Conservation (phyloP, 805 yeast genomes). For the Ogataea methylovora region DNA sequence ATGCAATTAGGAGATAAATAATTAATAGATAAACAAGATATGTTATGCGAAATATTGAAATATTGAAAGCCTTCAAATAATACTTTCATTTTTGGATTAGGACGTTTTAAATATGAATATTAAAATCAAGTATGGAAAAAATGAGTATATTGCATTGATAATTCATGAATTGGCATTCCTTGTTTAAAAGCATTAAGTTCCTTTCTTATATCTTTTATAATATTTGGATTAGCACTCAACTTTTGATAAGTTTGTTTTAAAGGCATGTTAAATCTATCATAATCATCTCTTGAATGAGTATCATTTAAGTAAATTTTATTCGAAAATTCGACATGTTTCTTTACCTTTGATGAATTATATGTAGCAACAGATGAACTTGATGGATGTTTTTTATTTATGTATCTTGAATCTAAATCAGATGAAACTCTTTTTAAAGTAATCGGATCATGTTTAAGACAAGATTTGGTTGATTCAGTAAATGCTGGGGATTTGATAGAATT, state of each 20-base stretch:
- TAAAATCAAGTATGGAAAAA: slow-evolving; percentile 44
- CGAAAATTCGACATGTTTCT: slow-evolving; percentile 28
- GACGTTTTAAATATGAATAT: no score
- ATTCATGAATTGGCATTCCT: slow-evolving; percentile 64
- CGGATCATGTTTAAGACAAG: no score
- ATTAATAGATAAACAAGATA: no score
- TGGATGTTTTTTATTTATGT: background rate
- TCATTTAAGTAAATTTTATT: slow-evolving; percentile 41
- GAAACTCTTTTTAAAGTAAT: no score
- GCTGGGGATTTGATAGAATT: slow-evolving; percentile 6
- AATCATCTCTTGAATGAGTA: slow-evolving; percentile 43
- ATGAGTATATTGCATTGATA: slow-evolving; percentile 56
- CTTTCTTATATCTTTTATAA: slow-evolving; percentile 48
- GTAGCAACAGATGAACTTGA: background rate
- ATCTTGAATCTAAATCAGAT: background rate
- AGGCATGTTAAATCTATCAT: slow-evolving; percentile 46
- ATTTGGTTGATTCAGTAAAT: no score
- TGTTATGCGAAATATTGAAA: no score
- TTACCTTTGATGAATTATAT: no score
- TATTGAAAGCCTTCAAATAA: no score
- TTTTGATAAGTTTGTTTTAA: slow-evolving; percentile 41
- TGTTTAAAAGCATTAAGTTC: slow-evolving; percentile 62
- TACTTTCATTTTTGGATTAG: no score
- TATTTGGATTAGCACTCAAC: slow-evolving; percentile 36
- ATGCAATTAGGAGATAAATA: background rate